Conservation (phyloP, 2,329 filamentous ascomycete genomes). For the Diaporthe nobilis region DNA sequence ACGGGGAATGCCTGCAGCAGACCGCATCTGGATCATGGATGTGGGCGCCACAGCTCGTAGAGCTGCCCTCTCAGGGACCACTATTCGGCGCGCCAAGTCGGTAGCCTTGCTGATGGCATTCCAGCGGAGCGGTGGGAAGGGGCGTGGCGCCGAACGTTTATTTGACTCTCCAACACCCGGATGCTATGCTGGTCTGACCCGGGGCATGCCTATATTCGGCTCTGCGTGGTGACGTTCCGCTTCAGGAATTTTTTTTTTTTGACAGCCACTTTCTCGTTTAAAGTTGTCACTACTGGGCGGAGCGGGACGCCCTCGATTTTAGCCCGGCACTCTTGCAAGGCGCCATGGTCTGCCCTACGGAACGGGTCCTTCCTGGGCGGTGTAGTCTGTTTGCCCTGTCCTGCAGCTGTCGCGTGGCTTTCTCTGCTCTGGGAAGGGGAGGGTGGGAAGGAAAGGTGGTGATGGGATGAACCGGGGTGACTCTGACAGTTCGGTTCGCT, state of each 20-base stretch:
- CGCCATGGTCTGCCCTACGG: slow-evolving; percentile 16
- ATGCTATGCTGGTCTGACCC: slow-evolving; percentile 10
- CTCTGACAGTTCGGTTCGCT: slow-evolving; percentile 11
- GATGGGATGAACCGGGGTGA: slow-evolving; percentile 21
- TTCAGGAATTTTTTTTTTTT: not conserved
- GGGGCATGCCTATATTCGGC: not conserved
- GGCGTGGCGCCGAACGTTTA: slow-evolving; percentile 15
- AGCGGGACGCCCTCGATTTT: slow-evolving; percentile 31
- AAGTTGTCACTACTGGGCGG: slow-evolving; percentile 24
- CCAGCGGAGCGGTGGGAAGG: slow-evolving; percentile 6
- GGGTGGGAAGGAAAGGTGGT: not conserved
- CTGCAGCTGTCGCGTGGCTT: slow-evolving; percentile 29
- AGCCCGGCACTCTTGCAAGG: slow-evolving; percentile 28
- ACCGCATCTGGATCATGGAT: slow-evolving; percentile 34
- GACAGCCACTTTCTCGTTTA: slow-evolving; percentile 26
- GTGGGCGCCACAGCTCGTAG: slow-evolving; percentile 43
- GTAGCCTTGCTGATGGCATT: slow-evolving; percentile 31
- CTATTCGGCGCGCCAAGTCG: slow-evolving; percentile 39
- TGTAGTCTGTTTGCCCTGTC: not conserved
- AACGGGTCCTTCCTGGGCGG: not conserved
- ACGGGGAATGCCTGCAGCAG: slow-evolving; percentile 21
- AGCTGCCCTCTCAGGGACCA: slow-evolving; percentile 40
- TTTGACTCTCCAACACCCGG: slow-evolving; percentile 28
- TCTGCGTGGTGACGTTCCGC: slow-evolving; percentile 12
- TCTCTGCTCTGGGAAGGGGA: not conserved